These are phyloP conservation scores for Quercus bicolor DNA, from an alignment of 306 rosid species.

Conservation along the genomic window DNA sequence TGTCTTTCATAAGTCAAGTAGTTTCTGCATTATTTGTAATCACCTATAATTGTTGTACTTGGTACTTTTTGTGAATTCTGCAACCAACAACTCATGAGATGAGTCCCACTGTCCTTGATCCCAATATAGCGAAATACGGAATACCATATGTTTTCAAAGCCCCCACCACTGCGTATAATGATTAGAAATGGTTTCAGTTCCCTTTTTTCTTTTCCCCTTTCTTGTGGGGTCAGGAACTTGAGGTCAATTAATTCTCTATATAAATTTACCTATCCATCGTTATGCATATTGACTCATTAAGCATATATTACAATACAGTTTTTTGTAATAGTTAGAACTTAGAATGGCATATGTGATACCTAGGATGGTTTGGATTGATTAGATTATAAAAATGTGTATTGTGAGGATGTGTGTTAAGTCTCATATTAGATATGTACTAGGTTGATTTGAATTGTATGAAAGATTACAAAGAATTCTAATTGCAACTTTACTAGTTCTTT, in stretches of 20 bases:
- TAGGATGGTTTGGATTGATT: too few relatives aligned
- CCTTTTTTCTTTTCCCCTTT: constrained; percentile 9
- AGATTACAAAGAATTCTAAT: too few relatives aligned
- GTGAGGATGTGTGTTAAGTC: too few relatives aligned
- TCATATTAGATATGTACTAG: too few relatives aligned
- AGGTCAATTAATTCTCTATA: not conserved
- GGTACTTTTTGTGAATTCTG: constrained; percentile 17
- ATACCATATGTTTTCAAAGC: constrained; percentile 3
- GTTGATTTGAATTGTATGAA: too few relatives aligned
- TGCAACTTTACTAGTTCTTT: too few relatives aligned
- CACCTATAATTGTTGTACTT: constrained; percentile 26
- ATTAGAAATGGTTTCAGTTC: constrained; percentile 14
- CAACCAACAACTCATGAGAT: constrained; percentile 18
- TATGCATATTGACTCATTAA: not conserved
- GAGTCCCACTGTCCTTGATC: constrained; percentile 13
- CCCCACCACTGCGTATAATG: not conserved
- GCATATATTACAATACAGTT: not conserved
- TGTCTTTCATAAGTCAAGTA: constrained; percentile 9
- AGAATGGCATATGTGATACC: too few relatives aligned
- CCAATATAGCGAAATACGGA: not conserved
- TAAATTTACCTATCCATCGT: too few relatives aligned
- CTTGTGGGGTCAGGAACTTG: constrained; percentile 14
- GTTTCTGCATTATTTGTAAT: constrained; percentile 24
- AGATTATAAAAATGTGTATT: too few relatives aligned
- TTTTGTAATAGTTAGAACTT: too few relatives aligned